Base-by-base conservation (phyloP, 352 stramenopile species). In the Pythium rhizo-oryzae region DNA sequence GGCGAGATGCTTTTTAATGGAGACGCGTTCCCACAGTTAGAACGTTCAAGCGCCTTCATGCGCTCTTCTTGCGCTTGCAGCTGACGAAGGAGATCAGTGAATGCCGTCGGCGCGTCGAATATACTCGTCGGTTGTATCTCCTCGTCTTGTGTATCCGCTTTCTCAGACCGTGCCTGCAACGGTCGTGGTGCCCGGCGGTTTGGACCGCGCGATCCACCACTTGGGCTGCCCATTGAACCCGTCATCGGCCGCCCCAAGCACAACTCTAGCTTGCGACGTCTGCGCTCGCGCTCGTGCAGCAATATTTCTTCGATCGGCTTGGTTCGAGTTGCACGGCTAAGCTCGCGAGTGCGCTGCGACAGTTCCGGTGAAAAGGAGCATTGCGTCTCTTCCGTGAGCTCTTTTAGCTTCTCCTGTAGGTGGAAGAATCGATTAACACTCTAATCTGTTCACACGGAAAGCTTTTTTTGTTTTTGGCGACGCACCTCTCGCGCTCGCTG, bases 281-380 rank as follows among this genome's bases (percentile, higher is more conserved):
- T n/a, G 11, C 59, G 58, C 13, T 39, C 21, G 11, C 52, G 58
- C 15, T 72, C 65, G 3, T 64, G 49, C 1, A 54, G 43, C 0
- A 72, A 54, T 8, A 72, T 21, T 47, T 72, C 51, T 9, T 58
- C 47, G 19, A 67, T 58, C 2, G 65, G 49, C 30, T 67, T 72
- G 43, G 23, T 25, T 13, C 58, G 51, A 23, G 25, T 44, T 2
- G 19, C n/a, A 12, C 23, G 58, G n/a, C 59, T 65, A 6, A 72
- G 51, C 44, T 58, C 30, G 33, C 30, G 59, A 1, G 58, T 72
- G 9, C 44, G 47, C 39, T 67, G 19, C 1, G 65, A 64, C 0
- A 72, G 52, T 52, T 67, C 59, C 0, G 65, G 65, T 21, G 65
- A 65, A 30, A 72, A 72, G 12, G 65, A 63, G 23, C 59, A 72